Percentiles rank a stretch among this genome's conserved stretches.
These are phyloP conservation scores for Ophiostoma triangulosporum DNA, from an alignment of 2,329 filamentous ascomycete species.

Conservation along the genomic window DNA sequence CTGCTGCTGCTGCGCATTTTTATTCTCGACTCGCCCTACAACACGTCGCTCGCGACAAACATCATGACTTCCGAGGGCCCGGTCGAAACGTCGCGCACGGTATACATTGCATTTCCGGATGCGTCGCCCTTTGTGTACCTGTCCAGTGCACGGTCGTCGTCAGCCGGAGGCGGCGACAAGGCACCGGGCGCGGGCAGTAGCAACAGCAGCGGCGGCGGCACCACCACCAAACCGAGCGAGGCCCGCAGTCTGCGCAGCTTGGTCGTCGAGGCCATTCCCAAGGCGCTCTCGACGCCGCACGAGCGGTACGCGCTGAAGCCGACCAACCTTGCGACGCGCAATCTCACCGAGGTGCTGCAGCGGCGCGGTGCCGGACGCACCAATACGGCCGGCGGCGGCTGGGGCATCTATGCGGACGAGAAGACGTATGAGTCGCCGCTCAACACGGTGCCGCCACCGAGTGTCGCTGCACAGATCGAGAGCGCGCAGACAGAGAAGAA, in stretches of 20 bases:
- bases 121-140: constrained; percentile 64
- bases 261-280: constrained; percentile 67
- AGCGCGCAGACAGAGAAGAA: background rate
- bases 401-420: constrained; percentile 64
- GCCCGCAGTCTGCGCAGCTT: constrained; percentile 53
- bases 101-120: constrained; percentile 74
- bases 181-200: background rate
- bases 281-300: constrained; percentile 63
- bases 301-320: constrained; percentile 56
- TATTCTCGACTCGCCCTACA: constrained; percentile 70
- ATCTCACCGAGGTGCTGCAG: constrained; percentile 54
- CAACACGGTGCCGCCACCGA: constrained; percentile 34
- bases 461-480: constrained; percentile 18
- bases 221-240: constrained; percentile 24
- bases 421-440: constrained; percentile 39
- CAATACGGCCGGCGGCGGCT: constrained; percentile 63
- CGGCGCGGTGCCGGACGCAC: constrained; percentile 55
- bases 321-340: constrained; percentile 57
- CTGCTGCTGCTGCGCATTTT: constrained; percentile 66
- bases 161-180: background rate
- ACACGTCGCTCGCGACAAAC: constrained; percentile 37
- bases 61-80: constrained; percentile 16
- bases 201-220: background rate
- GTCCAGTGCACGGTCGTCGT: constrained; percentile 31
- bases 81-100: constrained; percentile 53